Evolutionary conservation across 495 filamentous ascomycete species (phyloP), one percentile per base, ranked within the genome.

Genomic region (Penicillium odoratum): DNA sequence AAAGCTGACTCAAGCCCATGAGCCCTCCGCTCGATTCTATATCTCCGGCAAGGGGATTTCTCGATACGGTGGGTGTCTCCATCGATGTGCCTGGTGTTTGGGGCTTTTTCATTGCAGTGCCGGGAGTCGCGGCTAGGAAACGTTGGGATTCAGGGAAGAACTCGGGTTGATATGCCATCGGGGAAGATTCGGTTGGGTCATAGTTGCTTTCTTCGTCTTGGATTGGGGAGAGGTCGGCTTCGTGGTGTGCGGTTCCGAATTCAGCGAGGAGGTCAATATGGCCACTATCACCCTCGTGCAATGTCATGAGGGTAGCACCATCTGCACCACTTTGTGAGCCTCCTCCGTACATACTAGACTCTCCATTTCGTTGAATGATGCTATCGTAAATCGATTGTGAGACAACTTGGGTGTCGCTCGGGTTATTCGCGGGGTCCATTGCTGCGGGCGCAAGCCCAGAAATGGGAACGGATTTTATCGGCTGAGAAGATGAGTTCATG

Each of bases 311-410:
- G 11, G 78, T 74, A 10, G 68, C 71, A 10, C 58, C 69, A 36
- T 77, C 72, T 4, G 59, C 60, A 30, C 62, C 55, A 33, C 38
- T 53, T 59, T 67, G 48, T 54, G 65, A 40, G 30, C 36, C 55
- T 25, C 49, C 66, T 16, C 68, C 51, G 38, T 58, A 54, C 42
- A 71, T 69, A 5, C 21, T 21, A 2, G 69, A 66, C 34, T 73
- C 66, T 16, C 64, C 61, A 59, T 74, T 74, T 46, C 72, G 66
- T 34, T 61, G 69, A 13, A 79, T 73, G 36, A 80, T 69, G 36
- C 73, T 72, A 51, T 80, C 79, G 54, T 74, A 81, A n/a, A 81
- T 73, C 28, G 76, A 79, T 62, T 81, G 80, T 10, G 80, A 82
- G 30, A 81, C 68, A 5, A 78, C 73, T 58, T 83, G 79, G n/a